Conservation (phyloP, 768 basidiomycete species). For the Podaxis rugospora region DNA sequence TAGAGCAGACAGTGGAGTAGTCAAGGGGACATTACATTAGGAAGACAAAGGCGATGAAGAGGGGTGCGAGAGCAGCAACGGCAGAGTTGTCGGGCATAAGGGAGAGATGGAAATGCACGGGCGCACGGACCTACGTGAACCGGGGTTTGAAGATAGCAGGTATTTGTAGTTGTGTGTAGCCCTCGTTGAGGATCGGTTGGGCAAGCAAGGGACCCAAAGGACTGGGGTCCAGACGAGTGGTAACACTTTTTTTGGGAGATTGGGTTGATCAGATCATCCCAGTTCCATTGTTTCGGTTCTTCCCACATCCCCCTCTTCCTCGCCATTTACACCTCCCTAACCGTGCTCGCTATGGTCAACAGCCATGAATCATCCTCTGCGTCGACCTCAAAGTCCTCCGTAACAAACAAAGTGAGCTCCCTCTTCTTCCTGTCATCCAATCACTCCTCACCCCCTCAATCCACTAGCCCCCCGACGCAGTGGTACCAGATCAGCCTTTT, state of each 20-base stretch:
- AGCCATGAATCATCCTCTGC: slow-evolving; percentile 22
- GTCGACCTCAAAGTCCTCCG: slow-evolving; percentile 23
- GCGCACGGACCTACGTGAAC: slow-evolving; percentile 6
- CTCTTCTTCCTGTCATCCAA: slow-evolving; percentile 13
- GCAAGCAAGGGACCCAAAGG: slow-evolving; percentile 11
- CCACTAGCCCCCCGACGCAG: slow-evolving; percentile 42
- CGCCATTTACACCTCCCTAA: slow-evolving; percentile 22
- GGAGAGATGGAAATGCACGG: not conserved
- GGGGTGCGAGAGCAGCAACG: slow-evolving; percentile 23
- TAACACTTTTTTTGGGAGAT: slow-evolving; percentile 25
- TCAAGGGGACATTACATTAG: slow-evolving; percentile 36
- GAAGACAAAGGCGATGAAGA: slow-evolving; percentile 43
- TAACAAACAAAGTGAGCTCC: slow-evolving; percentile 21
- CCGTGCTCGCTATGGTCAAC: slow-evolving; percentile 29
- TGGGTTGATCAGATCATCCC: slow-evolving; percentile 32
- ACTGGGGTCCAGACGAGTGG: slow-evolving; percentile 26
- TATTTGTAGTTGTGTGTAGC: no score
- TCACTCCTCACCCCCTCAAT: slow-evolving; percentile 10
- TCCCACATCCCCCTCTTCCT: slow-evolving; percentile 23
- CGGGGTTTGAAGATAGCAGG: slow-evolving; percentile 18
- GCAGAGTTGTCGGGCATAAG: slow-evolving; percentile 2
- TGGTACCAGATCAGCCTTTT: slow-evolving; percentile 41
- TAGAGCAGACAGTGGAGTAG: not conserved
- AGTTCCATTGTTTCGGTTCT: slow-evolving; percentile 38
- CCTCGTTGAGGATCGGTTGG: no score